Conservation (phyloP, 805 yeast species). For the Millerago galiae region DNA sequence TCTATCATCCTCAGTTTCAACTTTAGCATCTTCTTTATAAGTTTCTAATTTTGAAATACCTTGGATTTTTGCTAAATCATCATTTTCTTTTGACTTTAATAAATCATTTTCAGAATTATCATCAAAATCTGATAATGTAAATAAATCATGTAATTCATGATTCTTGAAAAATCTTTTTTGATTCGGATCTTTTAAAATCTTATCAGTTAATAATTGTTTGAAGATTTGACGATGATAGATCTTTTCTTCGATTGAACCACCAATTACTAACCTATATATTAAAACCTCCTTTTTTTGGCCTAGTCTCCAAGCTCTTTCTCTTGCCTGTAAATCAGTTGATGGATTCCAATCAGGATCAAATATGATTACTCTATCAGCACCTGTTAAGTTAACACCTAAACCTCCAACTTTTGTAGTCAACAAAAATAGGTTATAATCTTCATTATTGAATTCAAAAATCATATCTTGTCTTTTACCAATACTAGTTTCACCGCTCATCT, state of each 20-base stretch:
- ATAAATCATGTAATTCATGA: constrained; percentile 86
- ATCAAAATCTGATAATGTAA: constrained; percentile 67
- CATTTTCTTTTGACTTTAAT: constrained; percentile 34
- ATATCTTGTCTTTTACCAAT: constrained; percentile 68
- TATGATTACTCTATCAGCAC: constrained; percentile 90
- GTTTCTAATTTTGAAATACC: constrained; percentile 74
- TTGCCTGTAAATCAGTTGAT: constrained; percentile 92
- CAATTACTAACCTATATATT: constrained; percentile 84
- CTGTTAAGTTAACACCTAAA: constrained; percentile 86
- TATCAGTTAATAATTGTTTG: constrained; percentile 89
- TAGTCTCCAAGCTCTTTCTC: constrained; percentile 95
- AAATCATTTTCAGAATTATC: constrained; percentile 25
- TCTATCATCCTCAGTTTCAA: constrained; percentile 47
- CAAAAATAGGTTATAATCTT: constrained; percentile 58
- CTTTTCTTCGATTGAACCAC: constrained; percentile 95
- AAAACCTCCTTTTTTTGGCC: constrained; percentile 93
- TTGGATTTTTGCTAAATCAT: constrained; percentile 56
- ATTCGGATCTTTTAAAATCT: constrained; percentile 90
- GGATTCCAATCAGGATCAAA: constrained; percentile 99
- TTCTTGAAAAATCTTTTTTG: constrained; percentile 89
- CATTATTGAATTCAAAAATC: constrained; percentile 74
- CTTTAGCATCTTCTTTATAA: constrained; percentile 37
- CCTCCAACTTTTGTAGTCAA: constrained; percentile 96
- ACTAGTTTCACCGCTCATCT: constrained; percentile 95
- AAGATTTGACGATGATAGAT: constrained; percentile 95